These are phyloP conservation scores for Rhodosporidiobolus odoratus DNA, from an alignment of 768 basidiomycete genomes.

Conservation along the genomic window DNA sequence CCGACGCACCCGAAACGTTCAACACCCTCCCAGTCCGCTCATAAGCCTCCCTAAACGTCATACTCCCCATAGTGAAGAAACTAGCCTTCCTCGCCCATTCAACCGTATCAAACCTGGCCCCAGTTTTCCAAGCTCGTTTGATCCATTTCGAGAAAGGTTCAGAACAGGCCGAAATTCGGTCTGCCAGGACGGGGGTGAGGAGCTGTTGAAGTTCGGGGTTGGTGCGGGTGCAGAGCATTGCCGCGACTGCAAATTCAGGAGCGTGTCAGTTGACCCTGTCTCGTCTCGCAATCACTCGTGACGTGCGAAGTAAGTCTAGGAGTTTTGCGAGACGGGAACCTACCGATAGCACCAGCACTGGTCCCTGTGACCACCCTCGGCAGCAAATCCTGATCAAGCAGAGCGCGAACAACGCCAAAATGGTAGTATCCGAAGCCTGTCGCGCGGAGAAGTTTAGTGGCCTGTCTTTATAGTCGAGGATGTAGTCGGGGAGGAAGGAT, in stretches of 20 bases:
- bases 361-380: slow-evolving; percentile 93
- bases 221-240: slow-evolving; percentile 76
- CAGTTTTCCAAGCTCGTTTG: slow-evolving; percentile 66
- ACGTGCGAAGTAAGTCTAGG: no score
- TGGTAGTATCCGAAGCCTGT: slow-evolving; percentile 56
- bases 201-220: slow-evolving; percentile 75
- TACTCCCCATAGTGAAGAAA: slow-evolving; percentile 66
- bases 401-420: slow-evolving; percentile 84
- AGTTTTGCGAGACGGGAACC: background rate
- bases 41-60: slow-evolving; percentile 95
- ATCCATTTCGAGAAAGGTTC: slow-evolving; percentile 57
- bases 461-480: background rate
- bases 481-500: slow-evolving; percentile 54
- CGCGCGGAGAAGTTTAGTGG: background rate
- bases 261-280: background rate
- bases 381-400: slow-evolving; percentile 75
- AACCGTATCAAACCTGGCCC: slow-evolving; percentile 89
- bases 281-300: no score
- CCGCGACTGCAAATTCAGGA: slow-evolving; percentile 44
- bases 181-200: slow-evolving; percentile 75
- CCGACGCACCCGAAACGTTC: slow-evolving; percentile 61
- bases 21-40: slow-evolving; percentile 82
- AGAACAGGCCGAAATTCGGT: slow-evolving; percentile 58
- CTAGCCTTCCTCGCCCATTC: slow-evolving; percentile 81
- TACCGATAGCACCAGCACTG: slow-evolving; percentile 78